Evolutionary conservation across 1,139 yeast genomes (phyloP), one percentile per base, ranked within the genome.

Genomic region (Saccharomycopsis hybrid): DNA sequence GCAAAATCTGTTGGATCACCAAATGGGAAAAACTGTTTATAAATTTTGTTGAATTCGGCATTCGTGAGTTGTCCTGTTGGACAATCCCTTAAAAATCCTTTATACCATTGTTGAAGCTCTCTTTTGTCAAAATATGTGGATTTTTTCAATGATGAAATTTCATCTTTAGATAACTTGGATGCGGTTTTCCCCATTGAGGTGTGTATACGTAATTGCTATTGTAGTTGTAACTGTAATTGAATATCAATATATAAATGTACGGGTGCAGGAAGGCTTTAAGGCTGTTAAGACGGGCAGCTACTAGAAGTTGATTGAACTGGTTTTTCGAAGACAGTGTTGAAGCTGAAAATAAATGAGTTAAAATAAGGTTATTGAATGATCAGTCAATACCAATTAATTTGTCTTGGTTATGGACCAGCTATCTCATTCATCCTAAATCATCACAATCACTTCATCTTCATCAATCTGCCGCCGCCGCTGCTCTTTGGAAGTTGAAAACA

Each of bases 81-180:
- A 65, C 97, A 90, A 62, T 94, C 98, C 61, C 96, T 76, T 46
- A 85, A 72, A 60, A 92, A 92, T 3, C 97, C 97, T 65, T 89
- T 90, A 65, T 90, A 92, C 98, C 98, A 92, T 63, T 90, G 98
- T 65, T 92, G 97, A 47, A 94, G 78, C 64, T 94, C 98, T 58
- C 96, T 75, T 53, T 92, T 80, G 63, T 92, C 96, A 64, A 94
- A 94, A 63, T 88, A 85, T 0, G 99, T 94, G 33, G 89, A 85
- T 62, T 80, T 83, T 65, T 85, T 85, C 57, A 94, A 78, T 54
- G 84, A 81, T 52, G 84, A 78, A 50, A 94, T 76, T 61, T 94
- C 97, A 60, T 94, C 98, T 61, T 84, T 88, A 29, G 96, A 86
- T 51, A 94, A 70, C 64, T 90, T 94, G 27, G 97, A 88, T 18